Evolutionary conservation across 495 filamentous ascomycete species (phyloP), one percentile per base, ranked within the genome.

Genomic region (Penicillium simplicissimum): DNA sequence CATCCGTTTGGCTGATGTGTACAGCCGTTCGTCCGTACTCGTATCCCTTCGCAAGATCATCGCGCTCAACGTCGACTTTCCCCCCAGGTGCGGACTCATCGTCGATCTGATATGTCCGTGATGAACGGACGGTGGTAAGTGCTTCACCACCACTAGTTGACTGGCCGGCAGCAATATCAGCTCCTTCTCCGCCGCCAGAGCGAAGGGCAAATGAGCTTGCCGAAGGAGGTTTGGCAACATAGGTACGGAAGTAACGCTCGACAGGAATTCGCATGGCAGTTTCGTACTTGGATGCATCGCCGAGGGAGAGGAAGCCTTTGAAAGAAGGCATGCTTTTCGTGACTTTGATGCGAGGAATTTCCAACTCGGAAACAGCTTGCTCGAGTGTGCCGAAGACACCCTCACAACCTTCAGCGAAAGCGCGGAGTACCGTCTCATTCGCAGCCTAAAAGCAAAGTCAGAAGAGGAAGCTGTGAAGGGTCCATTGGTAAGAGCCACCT

Each of bases 21-120:
- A 98, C 93, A 1, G 91, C 91, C 1, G 94, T 97, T 40, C 91
- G 84, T 55, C 96, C 96, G 73, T 98, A 99, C 67, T 91, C 89
- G 68, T 95, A 99, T 0, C 96, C 96, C 69, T 91, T 96, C 36
- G 90, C 93, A 37, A 98, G 81, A 36, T 95, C 88, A 13, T 96
- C 93, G 34, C 85, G 85, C 9, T 88, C 85, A 34, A 99, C 88
- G 54, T 97, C 93, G 57, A 82, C 82, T 75, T 96, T 98, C 5
- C 90, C 90, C 34, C 92, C 92, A 2, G 87, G 84, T 13, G 84
- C 87, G 37, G 81, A 77, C 13, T 88, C 82, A 64, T 97, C 91
- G 31, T 84, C 79, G 60, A 98, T 83, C 66, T 90, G 87, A 73
- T 98, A 99, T 0, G 82, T 85, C 40, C 90, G 82, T n/a, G 87